A percentile compares a stretch with the other conserved stretches of the same genome.
Evolutionary conservation across 78 protist species (phyloP).

Genomic region (Dictyostelium capitatum): DNA sequence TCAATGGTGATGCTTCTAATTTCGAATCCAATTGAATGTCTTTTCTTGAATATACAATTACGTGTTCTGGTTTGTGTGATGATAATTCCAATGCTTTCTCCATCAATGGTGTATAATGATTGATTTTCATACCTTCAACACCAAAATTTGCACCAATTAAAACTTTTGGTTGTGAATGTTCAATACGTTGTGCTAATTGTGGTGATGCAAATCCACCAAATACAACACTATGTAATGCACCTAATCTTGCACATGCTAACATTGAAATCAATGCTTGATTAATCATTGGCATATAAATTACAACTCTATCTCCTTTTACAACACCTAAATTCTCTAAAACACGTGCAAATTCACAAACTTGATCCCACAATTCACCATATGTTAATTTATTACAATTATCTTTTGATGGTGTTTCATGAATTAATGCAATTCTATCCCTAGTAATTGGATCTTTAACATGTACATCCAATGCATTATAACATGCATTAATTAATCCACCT

Average conservation of each 20-base stretch:
- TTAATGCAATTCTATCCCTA: conserved; percentile 11
- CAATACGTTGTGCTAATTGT: conserved; percentile 87
- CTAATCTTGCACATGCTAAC: conserved; percentile 97
- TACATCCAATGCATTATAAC: conserved; percentile 33
- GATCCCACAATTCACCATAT: conserved; percentile 37
- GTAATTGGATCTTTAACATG: conserved; percentile 1
- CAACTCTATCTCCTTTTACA: conserved; percentile 92
- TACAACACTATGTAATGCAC: conserved; percentile 94
- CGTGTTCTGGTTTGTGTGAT: conserved; percentile 40
- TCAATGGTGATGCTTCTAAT: background rate
- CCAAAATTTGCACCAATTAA: conserved; percentile 79
- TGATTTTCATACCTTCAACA: conserved; percentile 38
- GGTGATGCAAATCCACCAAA: conserved; percentile 91
- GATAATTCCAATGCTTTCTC: conserved; percentile 56
- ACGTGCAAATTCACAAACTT: conserved; percentile 80
- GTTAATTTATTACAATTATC: conserved; percentile 3
- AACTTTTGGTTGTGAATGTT: conserved; percentile 81
- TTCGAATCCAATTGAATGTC: background rate
- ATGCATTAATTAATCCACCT: conserved; percentile 19
- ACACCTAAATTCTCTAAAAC: conserved; percentile 85
- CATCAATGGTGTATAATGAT: conserved; percentile 37
- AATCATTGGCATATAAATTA: conserved; percentile 95
- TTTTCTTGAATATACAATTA: background rate
- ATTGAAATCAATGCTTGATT: conserved; percentile 82
- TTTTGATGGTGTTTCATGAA: conserved; percentile 55